Conservation (phyloP, 148 eudicot genomes). For the Tetragonia tetragonoides region DNA sequence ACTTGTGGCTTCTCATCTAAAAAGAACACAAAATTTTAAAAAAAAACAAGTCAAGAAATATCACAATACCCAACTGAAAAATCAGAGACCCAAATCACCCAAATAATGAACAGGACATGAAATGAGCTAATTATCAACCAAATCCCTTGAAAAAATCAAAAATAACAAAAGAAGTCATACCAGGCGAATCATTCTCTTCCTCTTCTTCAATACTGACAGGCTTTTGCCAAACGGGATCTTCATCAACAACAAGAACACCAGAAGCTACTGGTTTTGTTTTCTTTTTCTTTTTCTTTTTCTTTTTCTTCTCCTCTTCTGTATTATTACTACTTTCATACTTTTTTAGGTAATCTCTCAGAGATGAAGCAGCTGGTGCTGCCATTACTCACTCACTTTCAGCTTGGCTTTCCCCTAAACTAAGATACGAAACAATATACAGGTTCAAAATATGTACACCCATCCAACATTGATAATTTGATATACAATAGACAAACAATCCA, state of each 20-base stretch:
- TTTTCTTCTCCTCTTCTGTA: conserved; percentile 48
- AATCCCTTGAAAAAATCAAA: too few species aligned
- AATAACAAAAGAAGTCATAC: conserved; percentile 28
- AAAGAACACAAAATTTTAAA: neutral
- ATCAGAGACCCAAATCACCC: neutral
- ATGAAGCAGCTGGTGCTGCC: conserved; percentile 27
- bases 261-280: conserved; percentile 36
- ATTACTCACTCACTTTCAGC: conserved; percentile 20
- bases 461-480: neutral
- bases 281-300: conserved; percentile 52
- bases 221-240: conserved; percentile 95
- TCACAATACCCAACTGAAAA: conserved; percentile 1
- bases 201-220: conserved; percentile 69
- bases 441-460: neutral
- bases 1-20: conserved; percentile 78
- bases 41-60: neutral
- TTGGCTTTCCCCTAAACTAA: neutral
- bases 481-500: neutral
- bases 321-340: conserved; percentile 49
- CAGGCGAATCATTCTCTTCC: conserved; percentile 66
- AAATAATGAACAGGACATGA: too few species aligned
- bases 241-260: conserved; percentile 80
- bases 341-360: conserved; percentile 78
- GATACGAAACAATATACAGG: neutral
- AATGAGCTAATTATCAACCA: too few species aligned